Evolutionary conservation across 2,329 filamentous ascomycete species (phyloP), one percentile per base, ranked within the genome.

Genomic region (Fusarium sublunatum): DNA sequence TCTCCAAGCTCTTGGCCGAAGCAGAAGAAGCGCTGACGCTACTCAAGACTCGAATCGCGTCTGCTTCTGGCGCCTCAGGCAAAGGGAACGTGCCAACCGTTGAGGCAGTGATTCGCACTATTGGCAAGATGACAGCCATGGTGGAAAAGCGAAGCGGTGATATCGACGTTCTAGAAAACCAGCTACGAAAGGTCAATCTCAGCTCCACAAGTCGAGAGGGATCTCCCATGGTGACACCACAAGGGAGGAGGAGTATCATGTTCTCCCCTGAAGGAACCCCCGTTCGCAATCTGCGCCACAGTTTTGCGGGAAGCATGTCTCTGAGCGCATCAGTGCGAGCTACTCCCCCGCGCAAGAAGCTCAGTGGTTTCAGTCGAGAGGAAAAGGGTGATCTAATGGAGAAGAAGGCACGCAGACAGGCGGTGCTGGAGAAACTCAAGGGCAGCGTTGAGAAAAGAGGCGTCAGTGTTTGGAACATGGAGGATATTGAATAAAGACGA

Each of bases 111-210:
- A 89, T 93, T 67, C 91, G 91, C 58, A 99, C 95, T 1, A 96
- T 99, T 65, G 82, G 83, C 55, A 97, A 95, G 73, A 93, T 99
- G 90, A 97, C 93, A 31, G 86, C 82, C 58, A 94, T 97, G 89
- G 91, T 91, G 0, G 92, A 98, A 81, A 92, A 92, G 78, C 91
- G 92, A 73, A 95, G 91, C 72, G 91, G 90, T 55, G 94, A 98
- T 70, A 88, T 99, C 48, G 92, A 97, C 74, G 87, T 97, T 7
- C 83, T 98, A 29, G 95, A 98, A 77, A 86, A 88, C 43, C 91
- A 97, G 73, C 87, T 99, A 79, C 88, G 90, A 57, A 91, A 88
- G 73, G 77, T 96, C 22, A 83, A 84, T 7, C 76, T 91, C 10
- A 75, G 76, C 8, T 75, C 80, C 7, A 67, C 61, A 10, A 81